These are phyloP conservation scores for Chaetomiaceae sp. DNA, from an alignment of 2,329 filamentous ascomycete genomes.

Conservation along the genomic window DNA sequence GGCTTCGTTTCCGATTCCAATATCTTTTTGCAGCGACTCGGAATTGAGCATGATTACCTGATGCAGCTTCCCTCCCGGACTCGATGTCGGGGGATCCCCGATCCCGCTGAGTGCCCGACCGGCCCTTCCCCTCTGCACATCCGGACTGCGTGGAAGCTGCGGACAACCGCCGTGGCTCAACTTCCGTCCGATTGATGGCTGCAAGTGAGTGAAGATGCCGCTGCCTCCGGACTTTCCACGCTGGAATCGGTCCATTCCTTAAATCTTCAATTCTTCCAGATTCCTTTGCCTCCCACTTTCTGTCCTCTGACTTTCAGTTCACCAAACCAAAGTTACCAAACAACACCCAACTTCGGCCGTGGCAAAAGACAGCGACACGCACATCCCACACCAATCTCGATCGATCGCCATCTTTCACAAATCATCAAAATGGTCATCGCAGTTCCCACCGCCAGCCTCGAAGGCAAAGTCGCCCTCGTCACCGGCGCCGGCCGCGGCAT, in stretches of 20 bases:
- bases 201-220: no score
- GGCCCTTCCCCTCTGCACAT: neutral
- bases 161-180: neutral
- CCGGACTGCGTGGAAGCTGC: neutral
- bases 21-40: neutral
- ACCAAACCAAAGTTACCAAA: no score
- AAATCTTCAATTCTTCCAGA: no score
- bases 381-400: neutral
- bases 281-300: no score
- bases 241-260: no score
- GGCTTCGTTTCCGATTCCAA: no score
- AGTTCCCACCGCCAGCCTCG: conserved; percentile 36
- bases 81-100: neutral
- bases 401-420: neutral
- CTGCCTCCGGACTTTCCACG: no score
- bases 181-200: neutral
- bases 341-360: no score
- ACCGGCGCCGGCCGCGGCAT: conserved; percentile 65
- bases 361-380: no score
- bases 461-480: conserved; percentile 55
- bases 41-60: no score
- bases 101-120: neutral
- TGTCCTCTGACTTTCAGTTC: no score
- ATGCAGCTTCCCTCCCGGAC: neutral
- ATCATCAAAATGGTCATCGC: conserved; percentile 26